Evolutionary conservation across 2,329 filamentous ascomycete genomes (phyloP), one percentile per base, ranked within the genome.

Genomic region (Fusarium chaquense): DNA sequence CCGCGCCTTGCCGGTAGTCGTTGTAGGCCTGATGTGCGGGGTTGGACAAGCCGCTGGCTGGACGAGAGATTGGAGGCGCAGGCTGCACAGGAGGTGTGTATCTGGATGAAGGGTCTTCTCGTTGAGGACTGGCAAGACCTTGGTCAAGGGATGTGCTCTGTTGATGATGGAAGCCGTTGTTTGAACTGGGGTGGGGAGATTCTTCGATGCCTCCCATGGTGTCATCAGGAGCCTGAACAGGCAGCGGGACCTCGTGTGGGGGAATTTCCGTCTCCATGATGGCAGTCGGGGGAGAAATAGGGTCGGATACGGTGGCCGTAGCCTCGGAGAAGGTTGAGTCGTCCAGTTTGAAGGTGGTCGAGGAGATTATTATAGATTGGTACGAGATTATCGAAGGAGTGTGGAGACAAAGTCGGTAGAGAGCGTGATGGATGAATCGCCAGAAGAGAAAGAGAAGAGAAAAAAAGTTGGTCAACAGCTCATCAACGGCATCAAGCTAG

Each of bases 41-140:
- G 73, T 82, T 83, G 18, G 86, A 88, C 36, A 88, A 79, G 44
- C 85, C 84, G 28, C 87, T 89, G 6, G 86, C 82, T 7, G 87
- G 86, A 55, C 87, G 82, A 56, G 86, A 88, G 74, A 85, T 81
- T 26, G 83, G 79, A 26, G 82, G 79, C 47, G 79, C 76, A 53
- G 80, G 77, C 35, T 82, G 80, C 8, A 83, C 77, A 2, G 83
- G 83, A 57, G 84, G 83, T 20, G 84, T 85, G 75, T 84, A 86
- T 58, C 81, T 72, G 57, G 73, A 76, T 16, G 78, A 80, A 33
- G 81, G 78, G 45, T 86, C 81, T 47, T 83, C 82, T 50, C 79
- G 76, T 54, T 45, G 43, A 2, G 53, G 53, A 30, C 53, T 56
- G 70, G 80, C 70, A 47, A 85, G 76, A 44, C 79, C 81, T 60